Base-by-base conservation (phyloP, 495 filamentous ascomycete genomes). In the Podospora bellae-mahoneyi region DNA sequence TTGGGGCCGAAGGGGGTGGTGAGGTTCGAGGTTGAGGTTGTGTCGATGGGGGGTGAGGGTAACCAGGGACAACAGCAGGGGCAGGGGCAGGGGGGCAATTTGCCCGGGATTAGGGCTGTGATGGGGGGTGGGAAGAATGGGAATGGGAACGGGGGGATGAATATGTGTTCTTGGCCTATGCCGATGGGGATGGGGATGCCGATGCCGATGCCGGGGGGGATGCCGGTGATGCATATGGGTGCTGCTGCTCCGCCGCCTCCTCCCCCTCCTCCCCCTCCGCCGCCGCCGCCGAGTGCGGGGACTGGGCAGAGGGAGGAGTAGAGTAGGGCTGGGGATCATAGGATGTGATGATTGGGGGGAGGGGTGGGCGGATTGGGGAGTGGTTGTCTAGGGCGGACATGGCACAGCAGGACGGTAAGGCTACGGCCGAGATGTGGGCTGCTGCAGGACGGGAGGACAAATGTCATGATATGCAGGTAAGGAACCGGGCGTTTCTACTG, bases 1-100 rank as follows among this genome's bases (percentile, higher is more conserved):
- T 60, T 16, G 65, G n/a, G 2, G 62, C n/a, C 61, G 7, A 63
- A 66, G 32, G 65, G 39, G 39, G 68, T 80, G 23, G 72, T 72
- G 16, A 56, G 64, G 60, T 78, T 80, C 59, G 78, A 80, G 70
- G 64, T 80, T 10, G 74, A 78, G 60, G 74, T 80, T 2, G 48
- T 59, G 6, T n/a, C 15, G 23, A 23, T 18, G 30, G 54, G 9
- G 2, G 23, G 6, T 6, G 39, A 16, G 39, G 5, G 13, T 10
- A 48, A 23, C 19, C 28, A 7, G 5, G 20, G 20, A 23, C 20
- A 23, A 23, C 55, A 19, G 9, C 55, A 9, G 1, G 28, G 13
- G 32, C 23, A 16, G 57, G 39, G 18, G 55, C 20, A 23, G 20
- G 20, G 20, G 20, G 20, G 20, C 20, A 6, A 13, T n/a, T 19